Base-by-base conservation (phyloP, 352 stramenopile genomes). In the Blastocystis sp. region DNA sequence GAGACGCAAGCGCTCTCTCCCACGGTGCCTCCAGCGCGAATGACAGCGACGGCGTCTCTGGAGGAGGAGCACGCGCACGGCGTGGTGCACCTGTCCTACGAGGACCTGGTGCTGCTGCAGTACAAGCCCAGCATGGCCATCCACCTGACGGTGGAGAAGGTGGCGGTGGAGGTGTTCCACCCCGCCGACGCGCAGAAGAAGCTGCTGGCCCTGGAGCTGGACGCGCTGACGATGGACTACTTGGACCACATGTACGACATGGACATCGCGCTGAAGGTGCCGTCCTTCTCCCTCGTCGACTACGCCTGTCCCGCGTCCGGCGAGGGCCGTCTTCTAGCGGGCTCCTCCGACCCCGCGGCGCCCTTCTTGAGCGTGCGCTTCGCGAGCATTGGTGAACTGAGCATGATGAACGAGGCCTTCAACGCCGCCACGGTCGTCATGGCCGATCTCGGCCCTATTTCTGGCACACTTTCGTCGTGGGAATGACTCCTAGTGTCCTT, bases 201-300 rank as follows among this genome's bases (percentile, higher is more conserved):
- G 14, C 38, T 88, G 9, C 4, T 88, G n/a, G 68, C 54, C 17
- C 14, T 76, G 17, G 10, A 60, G 62, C 28, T 88, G 52, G 34
- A 34, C 40, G n/a, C 34, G 2, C 24, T 88, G 3, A 45, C 2
- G 3, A 88, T 88, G 42, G 7, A 57, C 24, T 88, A 88, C 48
- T 6, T 19, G 21, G 78, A 88, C 48, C 78, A 79, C 57, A 57
- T 79, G 21, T 88, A 88, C 45, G 78, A 88, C 48, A 88, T 88
- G 78, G 64, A 79, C 43, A 76, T 88, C 38, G 54, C 19, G 14
- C 6, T 88, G 17, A 77, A 48, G n/a, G 28, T 88, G 10, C 59
- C 64, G 14, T 43, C 52, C 4, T 54, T 88, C 24, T 19, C n/a
- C 17, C 21, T 88, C 1, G 14, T 19, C 11, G 78, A 88, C 57